Conservation (phyloP, 2,329 filamentous ascomycete genomes). For the Botrytis byssoidea region DNA sequence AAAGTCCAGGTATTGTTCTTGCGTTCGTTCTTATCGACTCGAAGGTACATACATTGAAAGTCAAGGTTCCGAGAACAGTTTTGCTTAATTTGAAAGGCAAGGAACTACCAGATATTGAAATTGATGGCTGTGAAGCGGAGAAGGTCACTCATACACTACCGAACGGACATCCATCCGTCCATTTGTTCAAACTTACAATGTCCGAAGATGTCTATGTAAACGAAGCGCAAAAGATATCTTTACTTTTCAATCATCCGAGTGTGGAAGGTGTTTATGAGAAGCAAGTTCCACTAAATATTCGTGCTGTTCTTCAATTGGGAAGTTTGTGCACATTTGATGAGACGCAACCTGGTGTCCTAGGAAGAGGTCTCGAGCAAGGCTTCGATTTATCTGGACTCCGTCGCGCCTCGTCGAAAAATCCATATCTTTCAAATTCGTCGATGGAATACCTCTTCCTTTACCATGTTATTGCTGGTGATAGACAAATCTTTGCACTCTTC, state of each 20-base stretch:
- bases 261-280: constrained; percentile 98
- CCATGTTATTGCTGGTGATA: constrained; percentile 85
- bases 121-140: constrained; percentile 83
- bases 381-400: constrained; percentile 82
- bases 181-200: constrained; percentile 92
- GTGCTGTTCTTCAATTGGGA: constrained; percentile 85
- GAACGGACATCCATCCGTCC: constrained; percentile 89
- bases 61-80: constrained; percentile 84
- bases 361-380: constrained; percentile 87
- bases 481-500: constrained; percentile 91
- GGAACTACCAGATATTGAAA: constrained; percentile 83
- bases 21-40: constrained; percentile 91
- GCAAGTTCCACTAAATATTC: constrained; percentile 80
- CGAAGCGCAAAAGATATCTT: constrained; percentile 77
- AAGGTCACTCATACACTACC: constrained; percentile 92
- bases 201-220: constrained; percentile 83
- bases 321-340: constrained; percentile 94
- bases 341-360: constrained; percentile 82
- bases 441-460: constrained; percentile 90
- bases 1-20: constrained; percentile 79
- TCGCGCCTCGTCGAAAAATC: constrained; percentile 61
- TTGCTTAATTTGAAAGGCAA: constrained; percentile 89
- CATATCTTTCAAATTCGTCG: constrained; percentile 73
- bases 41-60: constrained; percentile 83
- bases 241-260: constrained; percentile 86